These are phyloP conservation scores for Nitzschia palea DNA, from an alignment of 108 stramenopile genomes.

Conservation along the genomic window DNA sequence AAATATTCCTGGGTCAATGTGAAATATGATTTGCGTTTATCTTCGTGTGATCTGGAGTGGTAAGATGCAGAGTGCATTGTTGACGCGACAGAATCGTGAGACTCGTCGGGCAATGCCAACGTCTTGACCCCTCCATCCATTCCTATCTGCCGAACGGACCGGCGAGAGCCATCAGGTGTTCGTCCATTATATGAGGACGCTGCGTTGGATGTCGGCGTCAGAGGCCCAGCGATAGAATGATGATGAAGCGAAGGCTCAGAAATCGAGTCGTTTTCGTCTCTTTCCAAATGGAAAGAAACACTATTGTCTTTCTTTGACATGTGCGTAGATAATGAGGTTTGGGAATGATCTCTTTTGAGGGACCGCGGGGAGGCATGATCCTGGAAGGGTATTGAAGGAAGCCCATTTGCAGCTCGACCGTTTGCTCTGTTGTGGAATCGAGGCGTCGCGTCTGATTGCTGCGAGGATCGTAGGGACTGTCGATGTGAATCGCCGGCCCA, in stretches of 20 bases:
- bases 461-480: no score
- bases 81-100: neutral
- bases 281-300: neutral
- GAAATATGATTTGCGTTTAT: neutral
- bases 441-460: constrained; percentile 12
- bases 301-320: constrained; percentile 1
- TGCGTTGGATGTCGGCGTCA: constrained; percentile 7
- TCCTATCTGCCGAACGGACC: neutral
- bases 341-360: neutral
- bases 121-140: constrained; percentile 6
- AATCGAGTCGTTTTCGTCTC: neutral
- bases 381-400: constrained; percentile 2
- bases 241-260: neutral
- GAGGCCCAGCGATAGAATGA: neutral
- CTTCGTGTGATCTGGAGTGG: neutral
- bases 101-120: neutral
- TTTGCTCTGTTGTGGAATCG: neutral
- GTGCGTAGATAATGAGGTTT: neutral
- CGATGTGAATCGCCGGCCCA: no score
- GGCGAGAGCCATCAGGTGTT: neutral
- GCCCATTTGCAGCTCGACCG: neutral
- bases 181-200: neutral
- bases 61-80: constrained; percentile 10
- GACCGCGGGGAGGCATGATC: neutral
- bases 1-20: neutral